Evolutionary conservation across 2,329 filamentous ascomycete species (phyloP).

Genomic region (Colletotrichum cuscutae): DNA sequence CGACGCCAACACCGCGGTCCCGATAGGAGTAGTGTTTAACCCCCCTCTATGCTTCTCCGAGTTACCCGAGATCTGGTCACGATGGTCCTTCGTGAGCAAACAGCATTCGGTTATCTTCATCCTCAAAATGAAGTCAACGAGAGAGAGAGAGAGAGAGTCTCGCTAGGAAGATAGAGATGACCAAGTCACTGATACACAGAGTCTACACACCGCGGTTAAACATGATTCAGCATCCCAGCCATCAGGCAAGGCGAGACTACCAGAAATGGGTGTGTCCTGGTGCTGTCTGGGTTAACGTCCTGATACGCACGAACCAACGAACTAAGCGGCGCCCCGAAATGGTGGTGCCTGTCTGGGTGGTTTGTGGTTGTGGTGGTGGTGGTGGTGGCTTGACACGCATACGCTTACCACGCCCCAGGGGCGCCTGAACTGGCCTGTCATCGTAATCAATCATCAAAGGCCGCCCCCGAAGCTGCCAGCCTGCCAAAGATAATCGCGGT

Average conservation of each 20-base stretch:
- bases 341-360: background rate
- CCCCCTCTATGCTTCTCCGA: background rate
- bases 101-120: background rate
- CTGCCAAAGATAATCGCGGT: constrained; percentile 8
- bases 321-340: background rate
- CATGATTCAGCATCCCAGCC: constrained; percentile 23
- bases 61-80: background rate
- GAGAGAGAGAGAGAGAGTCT: background rate
- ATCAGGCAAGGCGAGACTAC: background rate
- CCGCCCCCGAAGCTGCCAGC: background rate
- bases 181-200: background rate
- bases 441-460: background rate
- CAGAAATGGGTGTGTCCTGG: background rate
- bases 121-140: background rate
- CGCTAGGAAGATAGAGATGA: background rate
- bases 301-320: constrained; percentile 33
- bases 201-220: background rate
- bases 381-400: background rate
- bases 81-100: background rate
- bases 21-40: background rate
- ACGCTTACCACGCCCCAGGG: background rate
- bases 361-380: background rate
- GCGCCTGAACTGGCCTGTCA: background rate
- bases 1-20: background rate
- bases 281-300: background rate